A percentile compares a stretch with the other conserved stretches of the same genome.
phyloP scores from a whole-genome alignment of 116 monocot species.

The Thalassia testudinum region DNA sequence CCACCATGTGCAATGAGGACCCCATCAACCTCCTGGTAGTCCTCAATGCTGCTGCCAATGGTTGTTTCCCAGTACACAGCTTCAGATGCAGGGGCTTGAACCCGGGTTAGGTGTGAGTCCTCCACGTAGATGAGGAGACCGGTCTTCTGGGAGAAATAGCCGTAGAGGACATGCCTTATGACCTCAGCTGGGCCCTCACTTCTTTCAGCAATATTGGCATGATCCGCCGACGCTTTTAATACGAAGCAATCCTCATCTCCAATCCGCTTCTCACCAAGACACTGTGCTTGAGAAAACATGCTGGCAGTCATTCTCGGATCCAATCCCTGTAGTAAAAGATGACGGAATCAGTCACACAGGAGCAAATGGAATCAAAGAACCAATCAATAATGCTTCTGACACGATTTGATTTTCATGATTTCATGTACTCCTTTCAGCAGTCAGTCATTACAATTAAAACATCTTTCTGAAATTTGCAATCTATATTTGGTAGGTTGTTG shows the following conservation, averaged over 20 bases:
- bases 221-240: conserved; percentile 40
- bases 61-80: conserved; percentile 49
- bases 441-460: no score
- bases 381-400: no score
- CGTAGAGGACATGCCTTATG: conserved; percentile 47
- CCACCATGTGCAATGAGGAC: conserved; percentile 43
- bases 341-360: background rate
- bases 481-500: no score
- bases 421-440: no score
- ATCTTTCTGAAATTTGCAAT: no score
- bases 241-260: conserved; percentile 58
- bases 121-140: conserved; percentile 40
- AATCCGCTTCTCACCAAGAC: conserved; percentile 49
- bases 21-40: conserved; percentile 36
- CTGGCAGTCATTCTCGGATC: conserved; percentile 52
- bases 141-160: conserved; percentile 53
- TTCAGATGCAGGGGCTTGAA: conserved; percentile 15
- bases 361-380: background rate
- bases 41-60: conserved; percentile 25
- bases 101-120: conserved; percentile 38
- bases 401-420: no score
- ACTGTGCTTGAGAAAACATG: conserved; percentile 43
- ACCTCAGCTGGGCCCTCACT: conserved; percentile 48
- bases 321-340: conserved; percentile 38
- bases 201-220: conserved; percentile 23